Conservation (phyloP, 2,329 filamentous ascomycete species). For the Gaeumannomyces sp. region DNA sequence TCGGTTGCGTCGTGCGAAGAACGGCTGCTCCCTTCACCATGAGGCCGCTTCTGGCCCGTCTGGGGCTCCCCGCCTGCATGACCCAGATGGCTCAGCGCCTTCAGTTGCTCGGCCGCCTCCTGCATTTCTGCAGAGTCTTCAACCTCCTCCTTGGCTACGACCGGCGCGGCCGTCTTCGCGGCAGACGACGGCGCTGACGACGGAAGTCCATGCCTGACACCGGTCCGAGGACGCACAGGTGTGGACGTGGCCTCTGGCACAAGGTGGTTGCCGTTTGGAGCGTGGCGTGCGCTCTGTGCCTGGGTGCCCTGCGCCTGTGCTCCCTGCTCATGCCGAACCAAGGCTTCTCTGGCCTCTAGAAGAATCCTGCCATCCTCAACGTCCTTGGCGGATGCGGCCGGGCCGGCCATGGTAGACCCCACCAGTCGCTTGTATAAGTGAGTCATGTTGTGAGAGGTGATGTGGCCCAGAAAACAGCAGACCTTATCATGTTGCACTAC, state of each 20-base stretch:
- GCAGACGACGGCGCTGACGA: conserved; percentile 8
- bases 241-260: conserved; percentile 3
- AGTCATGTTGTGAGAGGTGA: conserved; percentile 62
- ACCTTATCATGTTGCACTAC: conserved; percentile 61
- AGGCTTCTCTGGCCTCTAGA: conserved; percentile 43
- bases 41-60: background rate
- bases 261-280: background rate
- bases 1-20: conserved; percentile 35
- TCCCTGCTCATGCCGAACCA: conserved; percentile 14
- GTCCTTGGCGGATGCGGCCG: conserved; percentile 42
- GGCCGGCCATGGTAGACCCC: conserved; percentile 35
- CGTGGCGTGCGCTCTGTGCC: conserved; percentile 1
- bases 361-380: conserved; percentile 52
- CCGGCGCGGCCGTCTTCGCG: conserved; percentile 15
- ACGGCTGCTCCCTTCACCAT: conserved; percentile 27
- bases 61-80: conserved; percentile 43
- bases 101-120: conserved; percentile 60
- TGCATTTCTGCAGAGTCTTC: conserved; percentile 66
- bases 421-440: conserved; percentile 56
- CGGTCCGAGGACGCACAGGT: background rate
- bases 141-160: conserved; percentile 38
- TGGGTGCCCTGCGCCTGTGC: background rate
- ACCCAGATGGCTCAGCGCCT: conserved; percentile 58
- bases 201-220: conserved; percentile 4
- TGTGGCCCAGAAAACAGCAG: conserved; percentile 58